phyloP scores from a whole-genome alignment of 2,329 filamentous ascomycete genomes.

The Arthrobotrys entomopaga region DNA sequence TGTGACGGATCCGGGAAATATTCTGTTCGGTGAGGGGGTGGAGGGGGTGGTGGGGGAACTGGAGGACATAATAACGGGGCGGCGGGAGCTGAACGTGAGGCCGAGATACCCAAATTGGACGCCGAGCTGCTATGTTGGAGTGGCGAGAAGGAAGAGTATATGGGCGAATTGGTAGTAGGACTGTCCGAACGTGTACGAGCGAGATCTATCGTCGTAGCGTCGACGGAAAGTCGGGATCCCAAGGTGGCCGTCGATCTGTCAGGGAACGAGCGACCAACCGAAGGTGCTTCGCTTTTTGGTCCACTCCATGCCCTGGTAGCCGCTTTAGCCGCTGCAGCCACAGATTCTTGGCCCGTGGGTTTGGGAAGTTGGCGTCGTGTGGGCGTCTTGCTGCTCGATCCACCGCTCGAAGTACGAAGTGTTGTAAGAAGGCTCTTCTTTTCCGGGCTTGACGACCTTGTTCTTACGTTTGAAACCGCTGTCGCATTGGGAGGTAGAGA shows the following conservation, averaged over 20 bases:
- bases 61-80: slow-evolving; percentile 31
- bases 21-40: slow-evolving; percentile 34
- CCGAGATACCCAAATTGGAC: slow-evolving; percentile 23
- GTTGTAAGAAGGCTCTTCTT: slow-evolving; percentile 57
- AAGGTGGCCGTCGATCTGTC: slow-evolving; percentile 38
- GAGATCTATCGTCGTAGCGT: slow-evolving; percentile 30
- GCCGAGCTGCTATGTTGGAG: slow-evolving; percentile 33
- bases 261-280: slow-evolving; percentile 36
- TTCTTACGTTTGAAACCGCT: slow-evolving; percentile 17
- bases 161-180: slow-evolving; percentile 19
- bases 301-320: slow-evolving; percentile 72
- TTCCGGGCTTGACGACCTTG: slow-evolving; percentile 56
- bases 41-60: slow-evolving; percentile 30
- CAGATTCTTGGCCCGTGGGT: slow-evolving; percentile 39
- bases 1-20: slow-evolving; percentile 45
- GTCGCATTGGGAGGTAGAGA: slow-evolving; percentile 38
- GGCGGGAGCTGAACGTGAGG: slow-evolving; percentile 37
- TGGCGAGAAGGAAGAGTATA: slow-evolving; percentile 20
- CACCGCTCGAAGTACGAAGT: slow-evolving; percentile 53
- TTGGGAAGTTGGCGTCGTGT: slow-evolving; percentile 33
- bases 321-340: slow-evolving; percentile 64
- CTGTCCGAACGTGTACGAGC: slow-evolving; percentile 44
- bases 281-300: slow-evolving; percentile 19
- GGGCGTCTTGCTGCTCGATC: slow-evolving; percentile 27
- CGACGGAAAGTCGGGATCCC: slow-evolving; percentile 41